These are phyloP conservation scores for Cutaneotrichosporon cyanovorans DNA, from an alignment of 1,284 basidiomycete genomes.

Conservation along the genomic window DNA sequence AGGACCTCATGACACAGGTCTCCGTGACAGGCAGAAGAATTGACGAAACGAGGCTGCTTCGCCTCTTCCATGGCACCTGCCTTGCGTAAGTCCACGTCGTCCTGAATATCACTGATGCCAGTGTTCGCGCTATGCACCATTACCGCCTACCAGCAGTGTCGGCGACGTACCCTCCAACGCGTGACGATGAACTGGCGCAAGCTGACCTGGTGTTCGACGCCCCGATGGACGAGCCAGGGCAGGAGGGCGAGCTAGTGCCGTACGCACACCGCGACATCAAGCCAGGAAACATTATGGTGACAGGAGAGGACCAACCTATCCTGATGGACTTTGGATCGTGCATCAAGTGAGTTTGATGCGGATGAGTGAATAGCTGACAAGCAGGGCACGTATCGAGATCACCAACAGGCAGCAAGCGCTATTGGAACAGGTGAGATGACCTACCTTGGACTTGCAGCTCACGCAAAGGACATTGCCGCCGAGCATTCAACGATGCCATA, in stretches of 20 bases:
- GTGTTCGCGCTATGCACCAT: constrained; percentile 83
- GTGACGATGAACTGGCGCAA: constrained; percentile 26
- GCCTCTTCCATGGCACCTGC: constrained; percentile 87
- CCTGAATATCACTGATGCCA: constrained; percentile 12
- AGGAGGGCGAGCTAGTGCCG: constrained; percentile 55
- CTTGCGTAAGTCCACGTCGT: constrained; percentile 53
- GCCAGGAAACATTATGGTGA: constrained; percentile 94
- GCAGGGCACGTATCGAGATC: constrained; percentile 39
- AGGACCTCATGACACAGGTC: constrained; percentile 86
- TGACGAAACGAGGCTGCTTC: constrained; percentile 79
- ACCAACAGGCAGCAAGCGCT: constrained; percentile 77
- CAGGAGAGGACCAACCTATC: constrained; percentile 83
- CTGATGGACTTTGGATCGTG: constrained; percentile 97
- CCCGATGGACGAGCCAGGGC: constrained; percentile 56
- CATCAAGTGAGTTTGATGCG: constrained; percentile 30
- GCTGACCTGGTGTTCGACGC: constrained; percentile 56
- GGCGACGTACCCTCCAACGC: constrained; percentile 24
- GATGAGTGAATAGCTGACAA: not conserved
- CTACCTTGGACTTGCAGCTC: no score
- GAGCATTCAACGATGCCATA: constrained; percentile 97
- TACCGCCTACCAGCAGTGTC: constrained; percentile 50
- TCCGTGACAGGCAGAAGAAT: constrained; percentile 75
- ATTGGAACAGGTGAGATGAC: constrained; percentile 51
- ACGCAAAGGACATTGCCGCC: constrained; percentile 66
- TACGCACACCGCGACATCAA: constrained; percentile 97